phyloP scores from a whole-genome alignment of 1,284 basidiomycete species.

The Pseudozyma flocculosa region DNA sequence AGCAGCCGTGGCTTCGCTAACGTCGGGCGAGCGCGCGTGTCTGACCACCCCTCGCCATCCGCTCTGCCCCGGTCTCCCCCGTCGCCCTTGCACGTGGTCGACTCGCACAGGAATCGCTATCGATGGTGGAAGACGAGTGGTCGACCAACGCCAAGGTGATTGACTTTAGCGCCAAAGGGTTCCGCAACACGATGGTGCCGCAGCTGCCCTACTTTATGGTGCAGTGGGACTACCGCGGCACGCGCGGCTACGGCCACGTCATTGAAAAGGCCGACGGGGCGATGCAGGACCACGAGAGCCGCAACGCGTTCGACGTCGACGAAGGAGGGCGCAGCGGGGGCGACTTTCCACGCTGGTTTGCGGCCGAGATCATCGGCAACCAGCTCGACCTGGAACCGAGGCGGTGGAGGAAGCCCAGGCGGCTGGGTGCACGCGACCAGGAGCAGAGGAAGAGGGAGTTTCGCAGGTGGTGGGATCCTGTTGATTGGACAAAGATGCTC shows the following conservation, averaged over 20 bases:
- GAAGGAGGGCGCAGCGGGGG: constrained; percentile 13
- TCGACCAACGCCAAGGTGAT: constrained; percentile 95
- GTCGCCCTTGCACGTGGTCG: no score
- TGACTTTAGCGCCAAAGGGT: constrained; percentile 67
- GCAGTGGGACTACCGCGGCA: constrained; percentile 91
- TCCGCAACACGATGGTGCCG: constrained; percentile 69
- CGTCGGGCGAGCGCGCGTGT: no score
- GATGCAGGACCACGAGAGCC: constrained; percentile 63
- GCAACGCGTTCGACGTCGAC: constrained; percentile 65
- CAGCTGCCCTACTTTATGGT: constrained; percentile 99
- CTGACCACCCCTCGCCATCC: no score
- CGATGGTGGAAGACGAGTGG: constrained; percentile 91
- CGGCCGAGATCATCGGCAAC: constrained; percentile 90
- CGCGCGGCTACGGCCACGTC: constrained; percentile 73
- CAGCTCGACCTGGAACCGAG: constrained; percentile 84
- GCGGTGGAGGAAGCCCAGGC: constrained; percentile 75
- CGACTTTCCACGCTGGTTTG: constrained; percentile 64
- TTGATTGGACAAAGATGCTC: constrained; percentile 59
- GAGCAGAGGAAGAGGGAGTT: constrained; percentile 71
- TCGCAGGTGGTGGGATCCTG: constrained; percentile 61
- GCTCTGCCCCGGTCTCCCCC: no score
- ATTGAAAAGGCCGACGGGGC: constrained; percentile 63
- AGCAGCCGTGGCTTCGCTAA: constrained; percentile 15
- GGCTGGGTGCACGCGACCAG: constrained; percentile 62
- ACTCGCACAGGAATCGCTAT: constrained; percentile 87